Base-by-base conservation (phyloP, 768 basidiomycete species). In the Termitomyces sp. region DNA sequence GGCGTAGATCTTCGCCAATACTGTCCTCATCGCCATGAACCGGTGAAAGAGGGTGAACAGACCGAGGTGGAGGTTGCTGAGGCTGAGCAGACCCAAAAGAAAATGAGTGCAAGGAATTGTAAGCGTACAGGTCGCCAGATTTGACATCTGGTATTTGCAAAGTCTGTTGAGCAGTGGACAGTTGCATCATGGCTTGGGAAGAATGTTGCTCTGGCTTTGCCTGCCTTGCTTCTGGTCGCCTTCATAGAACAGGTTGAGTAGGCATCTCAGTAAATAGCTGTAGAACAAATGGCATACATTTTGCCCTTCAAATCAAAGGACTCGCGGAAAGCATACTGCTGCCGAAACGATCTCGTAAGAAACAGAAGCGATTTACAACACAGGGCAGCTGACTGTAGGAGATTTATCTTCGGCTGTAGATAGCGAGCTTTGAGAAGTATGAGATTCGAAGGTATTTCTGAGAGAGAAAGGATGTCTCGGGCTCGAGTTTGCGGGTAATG, bases 51-150 rank as follows among this genome's bases (percentile, higher is more conserved):
- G 77, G 77, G 56, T 79, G 76, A 55, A 76, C 63, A 43, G 70
- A 61, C 23, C 67, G 69, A 49, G 69, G 65, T 18, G 70, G 63
- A 16, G 71, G 62, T 16, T 75, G 64, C 12, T 69, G 69, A 23
- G 72, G 62, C 18, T 72, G 68, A 8, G 75, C 74, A 50, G 76
- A 72, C 4, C 82, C 82, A 62, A 83, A 83, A 13, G 76, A 75
- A 64, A 80, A 83, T 2, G 77, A 75, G 13, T 75, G 68, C 50
- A 83, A 75, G 36, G 75, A 73, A 60, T 80, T 77, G 41, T 73
- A 74, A 1, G 75, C 75, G 63, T 81, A 80, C 54, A 76, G 61
- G 57, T 77, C 67, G 32, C 62, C 44, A 28, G 60, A 50, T 13
- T 51, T 56, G 7, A 28, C 18, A 36, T 65, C 62, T 7, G 65